A percentile compares a stretch with the other conserved stretches of the same genome.
These are phyloP conservation scores for Aspergillus egyptiacus DNA, from an alignment of 495 filamentous ascomycete genomes.

Conservation along the genomic window DNA sequence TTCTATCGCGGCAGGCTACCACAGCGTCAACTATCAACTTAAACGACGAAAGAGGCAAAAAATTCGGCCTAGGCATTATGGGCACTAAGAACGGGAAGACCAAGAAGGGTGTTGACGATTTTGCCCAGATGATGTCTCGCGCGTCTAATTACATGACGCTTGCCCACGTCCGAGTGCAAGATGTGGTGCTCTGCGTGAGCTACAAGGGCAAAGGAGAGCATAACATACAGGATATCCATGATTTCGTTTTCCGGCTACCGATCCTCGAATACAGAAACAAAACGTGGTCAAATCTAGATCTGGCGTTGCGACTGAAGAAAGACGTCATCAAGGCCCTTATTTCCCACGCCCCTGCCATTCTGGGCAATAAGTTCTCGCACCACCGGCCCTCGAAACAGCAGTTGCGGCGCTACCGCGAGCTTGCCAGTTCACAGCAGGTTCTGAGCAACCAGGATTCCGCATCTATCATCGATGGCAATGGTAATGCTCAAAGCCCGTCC, in stretches of 20 bases:
- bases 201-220: slow-evolving; percentile 95
- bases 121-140: slow-evolving; percentile 96
- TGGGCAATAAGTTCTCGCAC: slow-evolving; percentile 92
- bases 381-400: slow-evolving; percentile 74
- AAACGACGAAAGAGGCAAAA: slow-evolving; percentile 51
- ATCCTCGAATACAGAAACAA: slow-evolving; percentile 95
- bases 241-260: slow-evolving; percentile 94
- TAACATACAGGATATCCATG: slow-evolving; percentile 92
- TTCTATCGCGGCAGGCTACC: slow-evolving; percentile 41
- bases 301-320: slow-evolving; percentile 85
- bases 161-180: slow-evolving; percentile 88
- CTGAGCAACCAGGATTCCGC: slow-evolving; percentile 43
- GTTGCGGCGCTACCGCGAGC: slow-evolving; percentile 71
- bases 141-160: slow-evolving; percentile 97
- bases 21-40: slow-evolving; percentile 44
- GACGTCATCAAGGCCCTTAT: slow-evolving; percentile 91
- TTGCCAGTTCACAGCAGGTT: slow-evolving; percentile 52
- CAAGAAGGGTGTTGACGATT: slow-evolving; percentile 68
- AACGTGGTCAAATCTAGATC: slow-evolving; percentile 96
- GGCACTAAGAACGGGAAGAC: slow-evolving; percentile 44
- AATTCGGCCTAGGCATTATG: slow-evolving; percentile 48
- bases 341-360: slow-evolving; percentile 90
- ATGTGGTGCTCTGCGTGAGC: slow-evolving; percentile 88
- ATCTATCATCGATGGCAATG: slow-evolving; percentile 28
- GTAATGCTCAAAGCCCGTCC: slow-evolving; percentile 19